A percentile compares a stretch with the other conserved stretches of the same genome.
Evolutionary conservation across 2,329 filamentous ascomycete species (phyloP).

Genomic region (Byssothecium circinans): DNA sequence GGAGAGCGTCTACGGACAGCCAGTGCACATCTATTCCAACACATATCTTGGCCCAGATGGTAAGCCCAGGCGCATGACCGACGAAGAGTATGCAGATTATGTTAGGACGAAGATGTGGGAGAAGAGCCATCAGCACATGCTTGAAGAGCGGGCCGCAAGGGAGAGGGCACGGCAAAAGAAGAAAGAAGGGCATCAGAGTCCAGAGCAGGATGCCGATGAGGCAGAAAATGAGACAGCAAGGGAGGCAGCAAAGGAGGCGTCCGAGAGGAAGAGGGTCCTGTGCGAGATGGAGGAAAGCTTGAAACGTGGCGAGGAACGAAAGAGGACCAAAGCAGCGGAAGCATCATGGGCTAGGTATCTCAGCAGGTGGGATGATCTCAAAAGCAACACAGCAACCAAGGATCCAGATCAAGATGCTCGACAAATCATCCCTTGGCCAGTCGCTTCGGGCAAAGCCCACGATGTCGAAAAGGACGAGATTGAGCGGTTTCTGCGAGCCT

Average conservation of each 20-base stretch:
- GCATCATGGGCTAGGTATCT: slow-evolving; percentile 68
- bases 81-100: slow-evolving; percentile 87
- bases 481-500: slow-evolving; percentile 68
- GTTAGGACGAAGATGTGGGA: slow-evolving; percentile 94
- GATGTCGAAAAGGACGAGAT: slow-evolving; percentile 64
- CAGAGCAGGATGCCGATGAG: slow-evolving; percentile 46
- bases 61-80: slow-evolving; percentile 79
- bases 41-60: slow-evolving; percentile 56
- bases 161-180: slow-evolving; percentile 51
- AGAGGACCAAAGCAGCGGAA: slow-evolving; percentile 57
- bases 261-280: slow-evolving; percentile 53
- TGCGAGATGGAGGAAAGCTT: slow-evolving; percentile 71
- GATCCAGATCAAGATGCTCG: slow-evolving; percentile 22
- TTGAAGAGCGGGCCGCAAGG: slow-evolving; percentile 73
- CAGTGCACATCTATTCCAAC: slow-evolving; percentile 76
- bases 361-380: slow-evolving; percentile 63
- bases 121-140: slow-evolving; percentile 80
- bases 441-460: slow-evolving; percentile 60
- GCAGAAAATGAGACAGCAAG: slow-evolving; percentile 40
- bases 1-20: slow-evolving; percentile 95
- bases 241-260: slow-evolving; percentile 38
- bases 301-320: slow-evolving; percentile 65
- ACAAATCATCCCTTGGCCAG: slow-evolving; percentile 70
- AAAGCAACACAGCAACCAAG: slow-evolving; percentile 17
- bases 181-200: slow-evolving; percentile 36